Percentiles rank a stretch among this genome's conserved stretches.
These are phyloP conservation scores for Dictyophora rubrovolvata DNA, from an alignment of 768 basidiomycete genomes.

Conservation along the genomic window DNA sequence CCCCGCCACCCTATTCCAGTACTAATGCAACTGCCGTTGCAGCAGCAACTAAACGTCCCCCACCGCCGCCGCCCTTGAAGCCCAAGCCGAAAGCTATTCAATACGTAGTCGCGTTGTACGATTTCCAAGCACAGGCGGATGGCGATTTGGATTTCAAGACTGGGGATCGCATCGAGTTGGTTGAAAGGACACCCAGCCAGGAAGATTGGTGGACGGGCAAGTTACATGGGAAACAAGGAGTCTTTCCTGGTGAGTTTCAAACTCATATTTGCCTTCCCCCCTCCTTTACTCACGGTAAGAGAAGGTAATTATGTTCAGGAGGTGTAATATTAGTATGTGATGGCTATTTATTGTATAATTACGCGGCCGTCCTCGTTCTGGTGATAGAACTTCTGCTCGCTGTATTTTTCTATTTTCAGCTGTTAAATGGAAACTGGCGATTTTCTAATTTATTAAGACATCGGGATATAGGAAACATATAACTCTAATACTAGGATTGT, in stretches of 20 bases:
- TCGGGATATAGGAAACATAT: too few relatives aligned
- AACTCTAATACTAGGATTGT: not conserved
- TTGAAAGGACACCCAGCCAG: constrained; percentile 67
- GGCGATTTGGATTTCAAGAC: constrained; percentile 86
- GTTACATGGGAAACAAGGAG: constrained; percentile 71
- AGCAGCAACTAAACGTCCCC: constrained; percentile 64
- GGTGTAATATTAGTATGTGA: constrained; percentile 17
- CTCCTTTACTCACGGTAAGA: constrained; percentile 2
- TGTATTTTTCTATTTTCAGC: too few relatives aligned
- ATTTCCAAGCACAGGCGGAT: constrained; percentile 89
- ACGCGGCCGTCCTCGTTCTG: not conserved
- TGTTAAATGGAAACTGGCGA: too few relatives aligned
- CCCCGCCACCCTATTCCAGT: constrained; percentile 39
- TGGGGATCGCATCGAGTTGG: constrained; percentile 85
- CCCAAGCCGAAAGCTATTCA: constrained; percentile 70
- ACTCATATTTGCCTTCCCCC: not conserved
- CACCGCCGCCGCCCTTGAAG: constrained; percentile 87
- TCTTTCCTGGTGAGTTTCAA: constrained; percentile 69
- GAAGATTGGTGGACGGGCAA: constrained; percentile 99
- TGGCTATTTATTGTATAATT: not conserved
- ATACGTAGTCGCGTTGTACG: constrained; percentile 90
- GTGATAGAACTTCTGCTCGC: too few relatives aligned
- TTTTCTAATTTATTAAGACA: too few relatives aligned
- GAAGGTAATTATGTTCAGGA: constrained; percentile 65
- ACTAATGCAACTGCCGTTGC: constrained; percentile 28